Base-by-base conservation (phyloP, 345 rosid species). In the Clausena lansium region DNA sequence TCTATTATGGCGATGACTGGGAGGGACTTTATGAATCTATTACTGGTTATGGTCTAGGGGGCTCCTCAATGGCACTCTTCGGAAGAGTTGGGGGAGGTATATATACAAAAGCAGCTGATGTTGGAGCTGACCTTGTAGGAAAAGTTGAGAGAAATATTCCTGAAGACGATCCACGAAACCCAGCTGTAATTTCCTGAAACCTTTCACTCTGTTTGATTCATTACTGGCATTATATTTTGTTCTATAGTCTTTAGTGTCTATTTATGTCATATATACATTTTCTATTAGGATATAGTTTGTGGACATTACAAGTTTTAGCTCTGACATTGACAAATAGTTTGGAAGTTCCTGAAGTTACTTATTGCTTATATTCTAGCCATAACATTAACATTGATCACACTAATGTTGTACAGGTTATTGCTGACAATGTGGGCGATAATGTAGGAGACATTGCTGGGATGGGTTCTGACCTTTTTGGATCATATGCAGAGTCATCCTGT, bases 381-480 rank as follows among this genome's bases (percentile, higher is more conserved):
- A 45, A 25, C 9, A 62, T 60, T 6, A 25, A 61, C 45, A 1
- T 19, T 9, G 22, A 15, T 32, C 32, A 36, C 7, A 20, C 17
- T 57, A 2, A 52, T 24, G 36, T 74, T 66, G n/a, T 67, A 55
- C 87, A 91, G 93, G 95, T 89, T 28, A 89, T 86, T 79, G 95
- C 95, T 10, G 95, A 91, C 73, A 91, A 91, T 64, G 93, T 91
- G 82, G 93, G 93, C 24, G 88, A 91, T 82, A 91, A 91, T 50
- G 95, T 91, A 41, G 95, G 95, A 64, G 95, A 89, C 30, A 89
- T 91, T 79, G 90, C 90, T 0, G 95, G 95, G 24, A 91, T 89
- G 95, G 95, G 95, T 33, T 89, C 89, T 36, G 93, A 89, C 47
- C 82, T 91, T 8, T 91, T 89, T 10, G 93, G 93, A 1, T 91